phyloP scores from a whole-genome alignment of 768 basidiomycete genomes.

The Cystofilobasidium capitatum region DNA sequence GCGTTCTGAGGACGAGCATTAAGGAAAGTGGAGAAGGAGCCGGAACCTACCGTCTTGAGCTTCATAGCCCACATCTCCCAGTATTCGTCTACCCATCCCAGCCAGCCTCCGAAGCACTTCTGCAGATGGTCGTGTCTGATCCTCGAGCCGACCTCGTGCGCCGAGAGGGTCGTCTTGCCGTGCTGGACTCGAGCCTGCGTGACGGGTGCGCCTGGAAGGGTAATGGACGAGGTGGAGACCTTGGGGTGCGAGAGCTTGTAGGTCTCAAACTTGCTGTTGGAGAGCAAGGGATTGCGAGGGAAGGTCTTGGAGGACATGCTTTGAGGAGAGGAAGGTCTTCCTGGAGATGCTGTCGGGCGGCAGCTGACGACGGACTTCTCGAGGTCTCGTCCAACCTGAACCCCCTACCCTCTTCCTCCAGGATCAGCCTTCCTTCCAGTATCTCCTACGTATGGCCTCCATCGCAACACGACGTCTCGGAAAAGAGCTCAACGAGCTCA shows the following conservation, averaged over 20 bases:
- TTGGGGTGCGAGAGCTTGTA: constrained; percentile 59
- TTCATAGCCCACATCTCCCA: constrained; percentile 54
- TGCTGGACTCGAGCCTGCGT: constrained; percentile 47
- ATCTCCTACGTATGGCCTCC: not conserved
- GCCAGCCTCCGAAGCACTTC: constrained; percentile 44
- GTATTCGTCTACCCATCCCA: constrained; percentile 60
- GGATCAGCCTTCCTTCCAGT: not conserved
- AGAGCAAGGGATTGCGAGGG: constrained; percentile 45
- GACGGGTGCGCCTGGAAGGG: constrained; percentile 44
- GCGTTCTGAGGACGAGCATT: not conserved
- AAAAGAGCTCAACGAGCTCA: constrained; percentile 25
- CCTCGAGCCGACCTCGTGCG: constrained; percentile 72
- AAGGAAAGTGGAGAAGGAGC: not conserved
- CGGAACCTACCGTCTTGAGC: constrained; percentile 50
- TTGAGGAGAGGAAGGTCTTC: not conserved
- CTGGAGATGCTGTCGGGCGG: not conserved
- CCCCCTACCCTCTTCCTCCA: not conserved
- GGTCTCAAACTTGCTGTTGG: constrained; percentile 77
- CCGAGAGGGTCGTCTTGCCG: constrained; percentile 54
- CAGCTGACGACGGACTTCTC: not conserved
- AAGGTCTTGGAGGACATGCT: constrained; percentile 16
- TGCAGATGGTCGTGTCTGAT: constrained; percentile 75
- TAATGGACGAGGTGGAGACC: constrained; percentile 48
- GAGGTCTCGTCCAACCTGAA: not conserved
- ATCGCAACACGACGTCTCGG: constrained; percentile 11